Conservation (phyloP, 768 basidiomycete species). For the Boletellus emodensis region DNA sequence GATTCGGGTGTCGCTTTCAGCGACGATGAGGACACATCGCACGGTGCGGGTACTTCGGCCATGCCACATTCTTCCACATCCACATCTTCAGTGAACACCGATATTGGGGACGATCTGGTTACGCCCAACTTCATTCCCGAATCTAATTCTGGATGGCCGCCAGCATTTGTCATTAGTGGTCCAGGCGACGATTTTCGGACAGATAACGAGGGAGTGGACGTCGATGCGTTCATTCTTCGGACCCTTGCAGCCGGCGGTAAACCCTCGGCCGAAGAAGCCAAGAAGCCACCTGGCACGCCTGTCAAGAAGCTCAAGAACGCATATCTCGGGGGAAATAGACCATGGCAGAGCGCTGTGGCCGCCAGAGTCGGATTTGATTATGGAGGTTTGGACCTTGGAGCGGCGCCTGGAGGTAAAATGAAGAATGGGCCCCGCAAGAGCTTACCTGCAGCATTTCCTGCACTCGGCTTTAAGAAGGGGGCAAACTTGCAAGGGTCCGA, state of each 20-base stretch:
- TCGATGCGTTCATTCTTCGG: conserved; percentile 70
- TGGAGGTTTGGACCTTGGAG: conserved; percentile 35
- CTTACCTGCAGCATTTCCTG: conserved; percentile 67
- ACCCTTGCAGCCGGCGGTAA: conserved; percentile 61
- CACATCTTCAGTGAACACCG: conserved; percentile 56
- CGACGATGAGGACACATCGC: conserved; percentile 48
- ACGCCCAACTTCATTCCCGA: conserved; percentile 62
- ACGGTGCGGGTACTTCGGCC: conserved; percentile 21
- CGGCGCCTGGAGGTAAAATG: conserved; percentile 37
- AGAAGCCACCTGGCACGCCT: conserved; percentile 74
- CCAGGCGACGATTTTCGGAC: conserved; percentile 36
- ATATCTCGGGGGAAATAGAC: conserved; percentile 53
- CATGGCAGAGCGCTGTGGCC: conserved; percentile 80
- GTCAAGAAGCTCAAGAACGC: conserved; percentile 71
- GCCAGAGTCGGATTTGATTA: conserved; percentile 57
- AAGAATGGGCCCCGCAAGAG: conserved; percentile 65
- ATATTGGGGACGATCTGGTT: conserved; percentile 59
- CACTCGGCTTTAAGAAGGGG: conserved; percentile 33
- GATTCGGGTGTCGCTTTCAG: conserved; percentile 63
- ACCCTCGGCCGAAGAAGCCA: conserved; percentile 39
- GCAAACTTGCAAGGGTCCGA: conserved; percentile 42
- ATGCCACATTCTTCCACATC: conserved; percentile 62
- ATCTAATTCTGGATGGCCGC: conserved; percentile 60
- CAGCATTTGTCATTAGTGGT: conserved; percentile 36
- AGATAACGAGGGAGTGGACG: conserved; percentile 36